Base-by-base conservation (phyloP, 163 green algal species). In the Trebouxia gelatinosa region DNA sequence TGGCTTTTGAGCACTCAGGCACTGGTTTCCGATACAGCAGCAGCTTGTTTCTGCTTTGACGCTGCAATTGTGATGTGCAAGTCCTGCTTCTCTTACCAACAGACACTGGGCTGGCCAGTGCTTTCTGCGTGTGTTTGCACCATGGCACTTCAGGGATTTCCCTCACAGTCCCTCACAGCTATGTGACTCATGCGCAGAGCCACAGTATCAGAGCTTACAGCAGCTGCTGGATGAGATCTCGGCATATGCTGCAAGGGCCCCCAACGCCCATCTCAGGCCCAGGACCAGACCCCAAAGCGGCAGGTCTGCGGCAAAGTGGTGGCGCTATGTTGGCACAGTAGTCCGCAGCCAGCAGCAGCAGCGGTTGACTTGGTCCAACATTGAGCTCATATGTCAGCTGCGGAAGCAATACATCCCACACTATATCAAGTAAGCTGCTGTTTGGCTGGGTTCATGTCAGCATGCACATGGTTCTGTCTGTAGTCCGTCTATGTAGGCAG, bases 201-300 rank as follows among this genome's bases (percentile, higher is more conserved):
- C 54, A 40, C 92, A 97, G 86, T 97, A 96, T 83, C 82, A 85
- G 61, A 90, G 83, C 54, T 77, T 87, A 28, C 92, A 93, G 74
- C 85, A 87, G 71, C 79, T 97, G 79, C 82, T 94, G 72, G 77
- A 89, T 19, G 82, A 86, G 38, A 85, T 95, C 71, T 90, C 91
- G 28, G 65, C 77, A 13, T 93, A 90, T 77, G 80, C 86, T 2
- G 89, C 89, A n/a, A 81, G 90, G 28, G 75, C 85, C 32, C 86
- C 87, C 13, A 86, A 93, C 75, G 37, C 82, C 4, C 67, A 87
- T 58, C 81, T 93, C 58, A 78, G 89, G 16, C 90, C 93, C 0
- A 66, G 51, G 35, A 80, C 79, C 57, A 82, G 87, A 7, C 86
- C 88, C 13, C 72, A 67, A n/a, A 31, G 71, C 38, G 82, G 75